Conservation (phyloP, 2,329 filamentous ascomycete genomes). For the Fusarium nurragi region DNA sequence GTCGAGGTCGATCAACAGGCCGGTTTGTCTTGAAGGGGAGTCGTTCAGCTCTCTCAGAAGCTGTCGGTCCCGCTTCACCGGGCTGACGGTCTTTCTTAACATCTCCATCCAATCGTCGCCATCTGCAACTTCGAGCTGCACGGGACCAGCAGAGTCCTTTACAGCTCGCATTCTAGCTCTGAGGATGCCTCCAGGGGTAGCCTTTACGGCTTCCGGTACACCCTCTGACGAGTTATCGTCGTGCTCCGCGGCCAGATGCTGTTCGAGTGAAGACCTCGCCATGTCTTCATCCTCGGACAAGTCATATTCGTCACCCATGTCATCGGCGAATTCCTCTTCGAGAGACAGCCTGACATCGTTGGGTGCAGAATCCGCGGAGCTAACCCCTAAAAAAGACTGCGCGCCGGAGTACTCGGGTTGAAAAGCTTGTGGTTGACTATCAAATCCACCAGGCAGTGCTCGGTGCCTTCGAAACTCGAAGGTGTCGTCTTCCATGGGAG, state of each 20-base stretch:
- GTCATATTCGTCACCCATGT: slow-evolving; percentile 80
- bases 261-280: slow-evolving; percentile 79
- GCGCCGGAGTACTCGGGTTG: slow-evolving; percentile 65
- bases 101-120: slow-evolving; percentile 94
- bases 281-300: slow-evolving; percentile 75
- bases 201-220: slow-evolving; percentile 57
- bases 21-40: slow-evolving; percentile 52
- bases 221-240: slow-evolving; percentile 65
- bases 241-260: slow-evolving; percentile 80
- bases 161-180: slow-evolving; percentile 71
- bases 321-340: slow-evolving; percentile 64
- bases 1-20: slow-evolving; percentile 42
- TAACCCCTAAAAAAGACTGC: slow-evolving; percentile 91
- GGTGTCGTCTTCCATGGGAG: slow-evolving; percentile 62
- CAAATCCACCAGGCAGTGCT: slow-evolving; percentile 82
- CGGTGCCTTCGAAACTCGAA: slow-evolving; percentile 64
- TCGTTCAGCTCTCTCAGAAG: slow-evolving; percentile 70
- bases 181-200: slow-evolving; percentile 68
- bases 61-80: slow-evolving; percentile 88
- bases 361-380: slow-evolving; percentile 84
- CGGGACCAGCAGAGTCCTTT: slow-evolving; percentile 67
- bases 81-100: slow-evolving; percentile 91
- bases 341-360: slow-evolving; percentile 67
- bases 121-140: slow-evolving; percentile 68
- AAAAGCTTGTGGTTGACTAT: slow-evolving; percentile 64